Evolutionary conservation across 441 rosid species (phyloP), one percentile per base, ranked within the genome.

Genomic region (Erodium moschatum): DNA sequence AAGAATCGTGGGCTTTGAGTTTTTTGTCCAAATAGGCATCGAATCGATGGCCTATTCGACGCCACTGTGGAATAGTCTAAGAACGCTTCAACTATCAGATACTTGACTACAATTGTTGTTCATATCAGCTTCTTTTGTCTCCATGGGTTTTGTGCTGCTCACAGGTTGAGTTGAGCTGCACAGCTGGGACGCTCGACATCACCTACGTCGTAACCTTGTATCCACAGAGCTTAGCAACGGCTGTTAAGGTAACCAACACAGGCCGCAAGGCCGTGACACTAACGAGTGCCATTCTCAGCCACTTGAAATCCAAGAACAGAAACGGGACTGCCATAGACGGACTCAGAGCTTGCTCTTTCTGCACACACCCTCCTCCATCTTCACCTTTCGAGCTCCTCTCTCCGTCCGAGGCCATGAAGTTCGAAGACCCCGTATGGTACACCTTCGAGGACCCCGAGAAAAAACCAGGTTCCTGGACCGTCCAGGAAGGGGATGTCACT

Each of bases 331-430:
- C 79, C 0, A 84, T 93, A 35, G 79, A 85, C 72, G 96, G 96
- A 15, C 87, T 91, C 19, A 69, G 74, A 16, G 86, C 86, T 48
- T 91, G 95, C 66, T 77, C 85, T 68, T 93, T 89, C 76, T 85
- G 89, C 74, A 73, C 85, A 0, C 79, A 70, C 15, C 94, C 97
- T 68, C 97, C 98, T 40, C 73, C 83, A 15, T 73, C 97, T 50
- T 89, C 98, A 0, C 91, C 92, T 8, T 91, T 88, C 4, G 92
- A 94, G 74, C 78, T 91, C 50, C 60, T 88, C 64, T 84, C 99
- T 60, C 97, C 97, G 5, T 73, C 82, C 0, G 97, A 94, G 79
- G 94, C 93, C 5, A 87, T 89, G 90, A 85, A 87, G 77, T 64
- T 86, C 0, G 97, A 93, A 54, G 80, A 89, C 0, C 79, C 89